These are phyloP conservation scores for Paspalum notatum DNA, from an alignment of 176 grass and related monocot genomes.

Conservation along the genomic window DNA sequence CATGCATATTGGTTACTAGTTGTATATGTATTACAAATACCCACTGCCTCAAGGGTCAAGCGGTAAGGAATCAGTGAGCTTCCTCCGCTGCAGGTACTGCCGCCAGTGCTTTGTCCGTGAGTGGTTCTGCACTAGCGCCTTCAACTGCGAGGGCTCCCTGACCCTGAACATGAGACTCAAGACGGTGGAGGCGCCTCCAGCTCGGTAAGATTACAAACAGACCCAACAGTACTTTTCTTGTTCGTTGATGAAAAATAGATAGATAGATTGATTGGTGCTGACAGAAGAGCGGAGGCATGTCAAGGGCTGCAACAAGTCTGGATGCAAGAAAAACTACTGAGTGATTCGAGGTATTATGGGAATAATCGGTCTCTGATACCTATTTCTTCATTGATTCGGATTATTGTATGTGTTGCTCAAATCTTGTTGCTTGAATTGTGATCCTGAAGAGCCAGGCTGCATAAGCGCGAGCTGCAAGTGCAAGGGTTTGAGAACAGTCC, in stretches of 20 bases:
- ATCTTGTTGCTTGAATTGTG: background rate
- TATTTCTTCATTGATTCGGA: background rate
- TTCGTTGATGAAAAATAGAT: background rate
- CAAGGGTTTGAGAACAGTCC: slow-evolving; percentile 9
- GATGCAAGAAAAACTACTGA: slow-evolving; percentile 43
- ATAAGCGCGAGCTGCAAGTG: slow-evolving; percentile 35
- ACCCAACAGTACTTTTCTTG: background rate
- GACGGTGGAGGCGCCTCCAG: background rate
- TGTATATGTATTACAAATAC: too few relatives aligned
- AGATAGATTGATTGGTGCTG: background rate
- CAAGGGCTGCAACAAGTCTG: slow-evolving; percentile 33
- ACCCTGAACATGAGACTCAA: slow-evolving; percentile 6
- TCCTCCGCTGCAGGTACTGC: slow-evolving; percentile 20
- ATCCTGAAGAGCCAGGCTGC: slow-evolving; percentile 25
- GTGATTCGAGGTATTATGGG: slow-evolving; percentile 43
- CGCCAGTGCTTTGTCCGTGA: background rate
- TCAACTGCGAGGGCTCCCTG: slow-evolving; percentile 16
- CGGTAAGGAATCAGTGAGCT: background rate
- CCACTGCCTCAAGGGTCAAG: too few relatives aligned
- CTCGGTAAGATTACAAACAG: background rate
- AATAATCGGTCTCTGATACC: background rate
- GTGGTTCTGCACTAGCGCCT: slow-evolving; percentile 4
- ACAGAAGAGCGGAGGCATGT: background rate
- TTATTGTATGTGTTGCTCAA: background rate
- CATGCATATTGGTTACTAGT: too few relatives aligned